phyloP scores from a whole-genome alignment of 2,329 filamentous ascomycete genomes.

The Pestalotiopsis sp. region DNA sequence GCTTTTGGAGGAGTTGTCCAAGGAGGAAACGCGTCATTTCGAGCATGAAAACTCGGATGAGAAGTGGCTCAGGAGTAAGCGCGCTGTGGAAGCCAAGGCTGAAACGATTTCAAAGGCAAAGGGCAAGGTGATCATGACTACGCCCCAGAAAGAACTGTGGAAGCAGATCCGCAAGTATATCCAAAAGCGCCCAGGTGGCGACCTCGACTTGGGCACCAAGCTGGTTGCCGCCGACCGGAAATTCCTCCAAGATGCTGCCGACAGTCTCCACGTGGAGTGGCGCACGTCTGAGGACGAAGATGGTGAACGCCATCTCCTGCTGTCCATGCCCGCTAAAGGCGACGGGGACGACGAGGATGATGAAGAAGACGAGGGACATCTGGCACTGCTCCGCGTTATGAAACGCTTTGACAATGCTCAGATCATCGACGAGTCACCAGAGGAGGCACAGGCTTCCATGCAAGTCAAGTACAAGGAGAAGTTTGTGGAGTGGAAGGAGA shows the following conservation, averaged over 20 bases:
- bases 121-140: constrained; percentile 73
- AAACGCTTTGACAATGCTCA: constrained; percentile 90
- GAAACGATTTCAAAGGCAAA: constrained; percentile 59
- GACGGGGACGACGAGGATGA: constrained; percentile 59
- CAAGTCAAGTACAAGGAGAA: constrained; percentile 87
- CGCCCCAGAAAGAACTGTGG: constrained; percentile 81
- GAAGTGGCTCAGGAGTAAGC: constrained; percentile 89
- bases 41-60: constrained; percentile 87
- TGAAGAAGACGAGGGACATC: constrained; percentile 80
- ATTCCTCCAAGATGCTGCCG: constrained; percentile 86
- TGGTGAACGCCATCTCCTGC: constrained; percentile 52
- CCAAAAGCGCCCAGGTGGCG: constrained; percentile 62
- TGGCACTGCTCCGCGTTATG: constrained; percentile 83
- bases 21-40: constrained; percentile 91
- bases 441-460: constrained; percentile 77
- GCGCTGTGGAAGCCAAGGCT: constrained; percentile 68
- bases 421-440: constrained; percentile 76
- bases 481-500: constrained; percentile 90
- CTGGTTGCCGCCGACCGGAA: constrained; percentile 85
- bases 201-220: constrained; percentile 72
- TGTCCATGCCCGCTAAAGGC: constrained; percentile 49
- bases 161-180: constrained; percentile 82
- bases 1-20: constrained; percentile 80
- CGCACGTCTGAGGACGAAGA: constrained; percentile 59
- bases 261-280: constrained; percentile 59